These are phyloP conservation scores for Coccomyxa subellipsoidea DNA, from an alignment of 163 green algal species.

Conservation along the genomic window DNA sequence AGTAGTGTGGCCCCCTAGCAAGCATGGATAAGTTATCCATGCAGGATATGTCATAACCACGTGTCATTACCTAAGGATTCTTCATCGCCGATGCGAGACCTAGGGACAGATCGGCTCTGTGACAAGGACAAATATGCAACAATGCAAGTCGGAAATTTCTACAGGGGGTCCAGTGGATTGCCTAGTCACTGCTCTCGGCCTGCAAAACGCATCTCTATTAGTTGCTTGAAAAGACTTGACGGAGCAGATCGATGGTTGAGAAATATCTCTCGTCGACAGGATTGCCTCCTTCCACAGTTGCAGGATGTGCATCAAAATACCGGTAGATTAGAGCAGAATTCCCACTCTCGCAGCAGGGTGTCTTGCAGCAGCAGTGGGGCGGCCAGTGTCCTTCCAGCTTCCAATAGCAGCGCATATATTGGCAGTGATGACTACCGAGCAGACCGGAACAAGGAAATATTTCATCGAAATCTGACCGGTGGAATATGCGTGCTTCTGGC, in stretches of 20 bases:
- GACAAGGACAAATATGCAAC: not conserved
- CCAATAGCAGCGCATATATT: not conserved
- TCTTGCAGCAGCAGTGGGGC: not conserved
- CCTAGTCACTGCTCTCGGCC: not conserved
- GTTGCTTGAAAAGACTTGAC: not conserved
- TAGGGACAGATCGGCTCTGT: not conserved
- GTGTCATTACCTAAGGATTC: not conserved
- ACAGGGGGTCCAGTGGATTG: not conserved
- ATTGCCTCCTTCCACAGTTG: not conserved
- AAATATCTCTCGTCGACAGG: not conserved
- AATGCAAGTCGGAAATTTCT: not conserved
- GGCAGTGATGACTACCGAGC: not conserved
- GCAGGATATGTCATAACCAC: not conserved
- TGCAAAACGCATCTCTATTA: not conserved
- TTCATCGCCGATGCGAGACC: not conserved
- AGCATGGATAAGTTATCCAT: too few species aligned
- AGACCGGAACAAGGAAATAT: not conserved
- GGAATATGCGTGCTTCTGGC: not conserved
- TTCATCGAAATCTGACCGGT: not conserved
- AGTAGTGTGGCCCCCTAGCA: too few species aligned
- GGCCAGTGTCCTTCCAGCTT: not conserved
- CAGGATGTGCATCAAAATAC: not conserved
- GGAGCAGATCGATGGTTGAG: not conserved
- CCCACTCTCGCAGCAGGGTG: not conserved
- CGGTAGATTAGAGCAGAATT: not conserved